phyloP scores from a whole-genome alignment of 2,329 filamentous ascomycete species.

The Fusarium caatingaense region DNA sequence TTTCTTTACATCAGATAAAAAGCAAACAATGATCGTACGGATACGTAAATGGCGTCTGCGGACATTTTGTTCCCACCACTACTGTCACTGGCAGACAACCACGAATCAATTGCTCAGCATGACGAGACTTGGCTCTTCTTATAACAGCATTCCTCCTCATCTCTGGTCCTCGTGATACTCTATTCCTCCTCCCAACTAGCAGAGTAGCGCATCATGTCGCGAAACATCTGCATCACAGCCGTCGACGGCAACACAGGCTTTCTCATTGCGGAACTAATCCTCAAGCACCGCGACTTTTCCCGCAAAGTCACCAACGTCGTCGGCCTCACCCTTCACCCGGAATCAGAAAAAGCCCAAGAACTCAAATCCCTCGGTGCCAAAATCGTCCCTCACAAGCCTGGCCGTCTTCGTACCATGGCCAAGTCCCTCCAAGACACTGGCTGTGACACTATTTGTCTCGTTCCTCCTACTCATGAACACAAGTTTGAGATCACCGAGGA shows the following conservation, averaged over 20 bases:
- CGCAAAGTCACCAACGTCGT: slow-evolving; percentile 55
- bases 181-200: no score
- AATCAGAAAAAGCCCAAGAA: slow-evolving; percentile 27
- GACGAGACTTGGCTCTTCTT: not conserved
- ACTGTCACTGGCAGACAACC: not conserved
- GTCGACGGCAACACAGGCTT: slow-evolving; percentile 64
- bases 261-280: slow-evolving; percentile 61
- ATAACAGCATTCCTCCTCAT: no score
- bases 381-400: slow-evolving; percentile 12
- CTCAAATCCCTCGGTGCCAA: slow-evolving; percentile 18
- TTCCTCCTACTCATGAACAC: slow-evolving; percentile 16
- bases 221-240: slow-evolving; percentile 61
- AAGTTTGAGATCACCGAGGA: slow-evolving; percentile 22
- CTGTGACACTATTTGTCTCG: slow-evolving; percentile 16
- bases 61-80: not conserved
- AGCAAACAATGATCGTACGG: not conserved
- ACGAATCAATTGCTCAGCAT: not conserved
- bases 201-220: slow-evolving; percentile 52
- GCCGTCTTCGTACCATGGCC: slow-evolving; percentile 11
- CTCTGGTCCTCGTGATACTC: no score
- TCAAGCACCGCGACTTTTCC: slow-evolving; percentile 57
- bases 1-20: not conserved
- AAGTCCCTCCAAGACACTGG: slow-evolving; percentile 3
- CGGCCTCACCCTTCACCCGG: slow-evolving; percentile 56
- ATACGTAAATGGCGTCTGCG: slow-evolving; percentile 17